These are phyloP conservation scores for Blastobotrys attinorum DNA, from an alignment of 805 yeast species.

Conservation along the genomic window DNA sequence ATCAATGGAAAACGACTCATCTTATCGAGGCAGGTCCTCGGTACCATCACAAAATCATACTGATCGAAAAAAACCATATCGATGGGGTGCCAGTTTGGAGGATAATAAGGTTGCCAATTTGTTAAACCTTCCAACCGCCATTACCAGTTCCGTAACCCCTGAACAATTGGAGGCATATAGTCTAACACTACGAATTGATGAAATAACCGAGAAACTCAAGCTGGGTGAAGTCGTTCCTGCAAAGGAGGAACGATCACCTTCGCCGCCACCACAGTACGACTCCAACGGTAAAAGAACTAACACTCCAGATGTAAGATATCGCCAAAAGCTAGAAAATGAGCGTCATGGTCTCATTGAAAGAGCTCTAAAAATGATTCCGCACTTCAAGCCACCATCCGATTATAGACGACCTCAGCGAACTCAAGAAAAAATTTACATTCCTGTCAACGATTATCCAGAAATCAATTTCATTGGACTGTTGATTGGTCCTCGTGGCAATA, in stretches of 20 bases:
- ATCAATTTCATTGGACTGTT: slow-evolving; percentile 87
- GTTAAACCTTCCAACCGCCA: slow-evolving; percentile 32
- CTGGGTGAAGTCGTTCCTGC: slow-evolving; percentile 44
- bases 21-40: neutral
- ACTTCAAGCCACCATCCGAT: slow-evolving; percentile 71
- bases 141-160: slow-evolving; percentile 45
- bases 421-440: slow-evolving; percentile 75
- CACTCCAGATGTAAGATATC: slow-evolving; percentile 65
- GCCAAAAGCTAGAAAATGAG: slow-evolving; percentile 62
- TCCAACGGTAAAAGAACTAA: slow-evolving; percentile 73
- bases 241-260: slow-evolving; percentile 51
- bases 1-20: no score
- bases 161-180: slow-evolving; percentile 76
- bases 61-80: slow-evolving; percentile 13
- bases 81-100: slow-evolving; percentile 26
- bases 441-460: slow-evolving; percentile 80
- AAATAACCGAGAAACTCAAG: slow-evolving; percentile 55
- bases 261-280: slow-evolving; percentile 93
- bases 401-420: slow-evolving; percentile 66
- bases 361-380: slow-evolving; percentile 65
- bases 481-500: slow-evolving; percentile 93
- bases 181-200: slow-evolving; percentile 65
- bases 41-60: neutral
- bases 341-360: slow-evolving; percentile 69
- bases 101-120: slow-evolving; percentile 24